Base-by-base conservation (phyloP, 1,284 basidiomycete genomes). In the Ceratobasidium sp. region DNA sequence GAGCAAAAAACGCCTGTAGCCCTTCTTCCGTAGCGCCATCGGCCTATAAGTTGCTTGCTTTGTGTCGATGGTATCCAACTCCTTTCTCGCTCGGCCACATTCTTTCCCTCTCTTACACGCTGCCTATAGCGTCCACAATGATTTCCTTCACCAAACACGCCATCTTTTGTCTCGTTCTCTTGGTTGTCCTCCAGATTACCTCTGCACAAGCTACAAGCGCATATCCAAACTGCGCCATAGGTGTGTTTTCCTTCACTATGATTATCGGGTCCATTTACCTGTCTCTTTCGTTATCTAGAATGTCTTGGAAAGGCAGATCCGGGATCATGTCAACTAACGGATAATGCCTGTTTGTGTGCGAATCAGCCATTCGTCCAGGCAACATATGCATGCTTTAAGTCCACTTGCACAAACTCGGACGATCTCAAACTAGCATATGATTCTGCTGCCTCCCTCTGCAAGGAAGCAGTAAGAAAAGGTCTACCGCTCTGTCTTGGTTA, bases 401-500 rank as follows among this genome's bases (percentile, higher is more conserved):
- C 60, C 23, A 6, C 71, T 3, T 74, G 71, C 33, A 18, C 59
- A 6, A 54, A 48, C 23, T 3, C 30, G 46, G 55, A 12, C 6
- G 71, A 74, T 54, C 60, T 74, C 20, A 64, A 54, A 33, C 48
- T 35, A 27, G 71, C 71, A 4, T 74, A 64, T 30, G 71, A 62
- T 27, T 18, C 27, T 38, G 50, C 71, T 41, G n/a, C 59, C 7
- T 14, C n/a, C 18, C 33, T 65, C 23, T 74, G 71, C 48, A 64
- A 55, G 14, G 10, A 38, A 35, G 71, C 71, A 12, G 60, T 64
- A 27, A 65, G 44, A 50, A 54, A 35, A 20, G 38, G 8, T 67
- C 16, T 20, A 38, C 65, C 2, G 12, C 50, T 44, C 38, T 55
- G 41, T 48, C 7, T 83, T 69, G 86, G 14, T 41, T 5, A 35